These are phyloP conservation scores for Lagerstroemia speciosa DNA, from an alignment of 345 rosid species.

Conservation along the genomic window DNA sequence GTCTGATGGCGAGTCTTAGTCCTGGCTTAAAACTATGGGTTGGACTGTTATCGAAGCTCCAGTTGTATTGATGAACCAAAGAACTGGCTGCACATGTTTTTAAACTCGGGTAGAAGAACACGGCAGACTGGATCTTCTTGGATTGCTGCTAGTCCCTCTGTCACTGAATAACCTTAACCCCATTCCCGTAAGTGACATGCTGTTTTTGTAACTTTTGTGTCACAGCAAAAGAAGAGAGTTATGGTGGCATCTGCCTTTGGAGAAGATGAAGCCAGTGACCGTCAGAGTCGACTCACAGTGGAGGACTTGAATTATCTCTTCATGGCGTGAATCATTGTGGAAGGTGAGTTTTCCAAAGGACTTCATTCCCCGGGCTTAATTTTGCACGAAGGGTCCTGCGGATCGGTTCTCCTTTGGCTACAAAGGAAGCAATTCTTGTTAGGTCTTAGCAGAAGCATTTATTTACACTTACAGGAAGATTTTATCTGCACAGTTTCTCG, in stretches of 20 bases:
- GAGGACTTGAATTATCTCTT: slow-evolving; percentile 86
- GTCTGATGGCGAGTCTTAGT: not conserved
- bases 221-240: slow-evolving; percentile 85
- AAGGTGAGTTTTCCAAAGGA: not conserved
- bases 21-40: not conserved
- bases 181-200: not conserved
- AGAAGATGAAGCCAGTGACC: slow-evolving; percentile 70
- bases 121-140: not conserved
- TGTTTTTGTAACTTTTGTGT: not conserved
- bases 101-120: not conserved
- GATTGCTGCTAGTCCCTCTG: not conserved
- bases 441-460: not conserved
- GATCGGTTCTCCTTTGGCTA: not conserved
- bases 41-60: too few species aligned
- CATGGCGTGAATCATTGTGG: slow-evolving; percentile 38
- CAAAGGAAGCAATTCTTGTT: not conserved
- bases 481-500: not conserved
- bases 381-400: not conserved
- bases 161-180: not conserved
- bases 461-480: not conserved
- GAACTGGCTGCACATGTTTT: not conserved
- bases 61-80: not conserved
- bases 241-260: slow-evolving; percentile 97
- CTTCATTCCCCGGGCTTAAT: not conserved
- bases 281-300: slow-evolving; percentile 73